These are phyloP conservation scores for Lepiota brunneoincarnata DNA, from an alignment of 768 basidiomycete species.

Conservation along the genomic window DNA sequence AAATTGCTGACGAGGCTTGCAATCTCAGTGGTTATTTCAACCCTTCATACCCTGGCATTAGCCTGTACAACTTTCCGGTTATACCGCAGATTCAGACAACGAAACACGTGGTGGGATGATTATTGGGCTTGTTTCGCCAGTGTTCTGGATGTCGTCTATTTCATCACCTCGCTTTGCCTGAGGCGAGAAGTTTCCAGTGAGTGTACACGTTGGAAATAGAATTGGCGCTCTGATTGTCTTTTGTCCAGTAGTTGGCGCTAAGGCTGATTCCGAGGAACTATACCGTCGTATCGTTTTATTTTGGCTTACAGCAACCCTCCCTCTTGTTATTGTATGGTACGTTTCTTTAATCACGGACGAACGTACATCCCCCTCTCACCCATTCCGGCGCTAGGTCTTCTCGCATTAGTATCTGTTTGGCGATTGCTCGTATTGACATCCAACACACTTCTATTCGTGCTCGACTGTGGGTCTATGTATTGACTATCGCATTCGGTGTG, in stretches of 20 bases:
- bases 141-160: too few species aligned
- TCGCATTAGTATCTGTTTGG: constrained; percentile 6
- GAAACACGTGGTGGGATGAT: too few species aligned
- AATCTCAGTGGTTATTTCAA: too few species aligned
- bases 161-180: too few species aligned
- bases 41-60: too few species aligned
- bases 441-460: background rate
- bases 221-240: too few species aligned
- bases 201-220: background rate
- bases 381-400: background rate
- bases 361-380: background rate
- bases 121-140: too few species aligned
- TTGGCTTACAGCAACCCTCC: background rate
- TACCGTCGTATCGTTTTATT: background rate
- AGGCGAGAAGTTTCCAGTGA: background rate
- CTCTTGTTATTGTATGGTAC: constrained; percentile 7
- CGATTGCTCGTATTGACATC: constrained; percentile 5
- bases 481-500: background rate
- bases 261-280: background rate
- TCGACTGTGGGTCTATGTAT: background rate
- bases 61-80: too few species aligned
- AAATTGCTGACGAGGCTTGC: too few species aligned
- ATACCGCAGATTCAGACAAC: too few species aligned
- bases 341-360: background rate
- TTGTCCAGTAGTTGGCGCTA: background rate